A percentile compares a stretch with the other conserved stretches of the same genome.
phyloP scores from a whole-genome alignment of 305 asterid genomes.

The Ilex paraguariensis region DNA sequence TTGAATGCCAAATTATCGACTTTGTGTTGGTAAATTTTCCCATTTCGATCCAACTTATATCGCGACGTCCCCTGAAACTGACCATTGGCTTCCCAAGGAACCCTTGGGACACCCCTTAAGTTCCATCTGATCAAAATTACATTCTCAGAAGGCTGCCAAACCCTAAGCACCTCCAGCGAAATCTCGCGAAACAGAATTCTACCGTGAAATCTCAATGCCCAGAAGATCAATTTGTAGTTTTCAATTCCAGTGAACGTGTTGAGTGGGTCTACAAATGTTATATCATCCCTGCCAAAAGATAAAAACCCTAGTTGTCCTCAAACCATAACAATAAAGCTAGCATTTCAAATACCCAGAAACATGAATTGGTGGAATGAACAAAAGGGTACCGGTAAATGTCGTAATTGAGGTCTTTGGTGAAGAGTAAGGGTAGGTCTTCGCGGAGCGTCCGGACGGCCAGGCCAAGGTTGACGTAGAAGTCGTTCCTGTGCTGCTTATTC shows the following conservation, averaged over 20 bases:
- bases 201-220: constrained; percentile 88
- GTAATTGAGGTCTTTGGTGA: constrained; percentile 76
- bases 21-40: constrained; percentile 80
- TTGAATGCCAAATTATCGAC: constrained; percentile 80
- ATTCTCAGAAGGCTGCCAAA: constrained; percentile 88
- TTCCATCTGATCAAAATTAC: constrained; percentile 71
- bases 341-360: neutral
- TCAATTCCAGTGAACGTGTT: constrained; percentile 78
- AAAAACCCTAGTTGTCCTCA: neutral
- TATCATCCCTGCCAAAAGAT: constrained; percentile 64
- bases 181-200: constrained; percentile 69
- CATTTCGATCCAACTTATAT: constrained; percentile 65
- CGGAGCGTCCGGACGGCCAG: constrained; percentile 80
- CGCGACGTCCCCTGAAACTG: constrained; percentile 74
- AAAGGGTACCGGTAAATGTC: constrained; percentile 63
- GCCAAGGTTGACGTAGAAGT: constrained; percentile 73
- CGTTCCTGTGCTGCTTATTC: constrained; percentile 27
- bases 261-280: constrained; percentile 74
- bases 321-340: neutral
- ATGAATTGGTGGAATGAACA: neutral
- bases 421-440: constrained; percentile 70
- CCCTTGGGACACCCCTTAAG: constrained; percentile 58
- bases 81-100: constrained; percentile 84
- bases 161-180: constrained; percentile 57
- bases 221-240: constrained; percentile 61